Percentiles rank a stretch among this genome's conserved stretches.
These are phyloP conservation scores for Claviceps digitariae DNA, from an alignment of 2,329 filamentous ascomycete genomes.

Conservation along the genomic window DNA sequence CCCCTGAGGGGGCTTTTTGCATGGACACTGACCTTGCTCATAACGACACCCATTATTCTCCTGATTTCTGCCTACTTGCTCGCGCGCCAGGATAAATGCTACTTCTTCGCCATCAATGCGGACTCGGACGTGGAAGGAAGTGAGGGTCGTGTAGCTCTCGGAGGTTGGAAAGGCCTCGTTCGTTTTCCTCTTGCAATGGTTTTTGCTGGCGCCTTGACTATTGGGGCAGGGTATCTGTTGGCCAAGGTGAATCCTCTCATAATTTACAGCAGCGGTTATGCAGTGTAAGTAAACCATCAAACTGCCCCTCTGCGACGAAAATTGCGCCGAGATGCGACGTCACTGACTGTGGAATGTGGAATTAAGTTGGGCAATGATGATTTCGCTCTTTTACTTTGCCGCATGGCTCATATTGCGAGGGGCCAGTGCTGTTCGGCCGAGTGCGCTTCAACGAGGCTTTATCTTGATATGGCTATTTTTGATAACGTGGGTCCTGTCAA, in stretches of 20 bases:
- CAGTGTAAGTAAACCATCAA: constrained; percentile 39
- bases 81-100: constrained; percentile 65
- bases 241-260: constrained; percentile 80
- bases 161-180: constrained; percentile 72
- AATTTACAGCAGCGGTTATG: constrained; percentile 77
- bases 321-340: too few species aligned
- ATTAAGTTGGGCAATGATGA: constrained; percentile 65
- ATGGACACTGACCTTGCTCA: constrained; percentile 69
- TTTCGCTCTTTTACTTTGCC: constrained; percentile 65
- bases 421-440: constrained; percentile 68
- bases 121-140: constrained; percentile 43
- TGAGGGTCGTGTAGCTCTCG: constrained; percentile 47
- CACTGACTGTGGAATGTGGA: constrained; percentile 8
- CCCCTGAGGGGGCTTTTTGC: constrained; percentile 74
- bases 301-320: too few species aligned
- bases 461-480: constrained; percentile 73
- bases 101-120: constrained; percentile 59
- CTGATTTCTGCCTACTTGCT: constrained; percentile 56
- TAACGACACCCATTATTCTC: constrained; percentile 63
- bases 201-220: constrained; percentile 51
- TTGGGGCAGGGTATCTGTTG: constrained; percentile 62
- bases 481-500: constrained; percentile 58
- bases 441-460: constrained; percentile 73
- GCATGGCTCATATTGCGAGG: constrained; percentile 75
- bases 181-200: constrained; percentile 66